Evolutionary conservation across 768 basidiomycete genomes (phyloP), one percentile per base, ranked within the genome.

Genomic region (Peribolospora kevripleyi): DNA sequence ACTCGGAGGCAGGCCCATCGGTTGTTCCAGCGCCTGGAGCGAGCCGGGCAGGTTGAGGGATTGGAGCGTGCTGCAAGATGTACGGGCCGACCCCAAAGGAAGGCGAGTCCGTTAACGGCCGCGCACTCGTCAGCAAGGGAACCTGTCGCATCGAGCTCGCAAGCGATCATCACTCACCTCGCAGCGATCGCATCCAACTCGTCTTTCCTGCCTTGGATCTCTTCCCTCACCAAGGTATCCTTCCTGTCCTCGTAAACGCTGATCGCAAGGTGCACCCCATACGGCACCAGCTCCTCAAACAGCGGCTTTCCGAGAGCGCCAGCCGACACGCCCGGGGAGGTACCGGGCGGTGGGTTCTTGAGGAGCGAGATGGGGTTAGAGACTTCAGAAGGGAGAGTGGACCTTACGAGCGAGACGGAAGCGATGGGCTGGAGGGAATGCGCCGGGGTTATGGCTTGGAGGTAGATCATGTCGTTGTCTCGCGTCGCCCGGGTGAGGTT

Each of bases 401-500:
- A 66, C 57, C 78, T 74, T 42, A 79, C 82, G 64, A 95, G 75
- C 7, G 75, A 68, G 2, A 78, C 76, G 43, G 77, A 77, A 40
- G 72, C 70, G 51, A 95, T 78, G 0, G 73, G 64, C 0, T 78
- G 69, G 6, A 93, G 74, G 11, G 79, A 74, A 2, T 81, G 76
- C 4, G 75, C 61, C 0, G 86, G 70, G 1, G 90, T 87, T 1
- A 91, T 72, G 55, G 84, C 80, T 52, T 84, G 75, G 61, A 93
- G 86, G 68, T 95, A 98, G 45, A 98, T 93, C 6, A 93, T 70
- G 66, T 91, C 83, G 65, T 98, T 98, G 66, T 97, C 91, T 41
- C 85, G 76, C 59, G 81, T 76, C 0, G 90, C 84, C 10, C 84
- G 75, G 4, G 71, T 67, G 42, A 82, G 66, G 54, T 77, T 75